A percentile compares a stretch with the other conserved stretches of the same genome.
Evolutionary conservation across 352 stramenopile species (phyloP).

Genomic region (Pythium sukuiense): DNA sequence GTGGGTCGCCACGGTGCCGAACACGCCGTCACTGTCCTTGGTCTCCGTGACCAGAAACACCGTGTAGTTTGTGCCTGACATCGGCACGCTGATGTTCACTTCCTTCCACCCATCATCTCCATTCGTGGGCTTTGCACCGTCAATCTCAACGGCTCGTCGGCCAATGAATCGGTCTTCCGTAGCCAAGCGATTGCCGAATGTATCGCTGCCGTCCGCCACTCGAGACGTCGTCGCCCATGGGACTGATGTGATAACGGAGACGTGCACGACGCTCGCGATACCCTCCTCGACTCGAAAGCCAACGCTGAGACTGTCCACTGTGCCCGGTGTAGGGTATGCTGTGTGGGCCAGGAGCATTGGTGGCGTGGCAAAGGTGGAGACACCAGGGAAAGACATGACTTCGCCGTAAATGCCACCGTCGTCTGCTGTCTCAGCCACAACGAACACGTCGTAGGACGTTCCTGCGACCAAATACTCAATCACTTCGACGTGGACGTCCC

Average conservation of each 20-base stretch:
- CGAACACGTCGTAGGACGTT: constrained; percentile 62
- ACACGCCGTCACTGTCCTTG: constrained; percentile 62
- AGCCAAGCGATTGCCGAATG: constrained; percentile 67
- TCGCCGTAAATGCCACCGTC: constrained; percentile 63
- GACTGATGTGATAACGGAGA: constrained; percentile 47
- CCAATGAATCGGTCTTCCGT: constrained; percentile 54
- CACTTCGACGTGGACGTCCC: constrained; percentile 44
- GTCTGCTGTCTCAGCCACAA: constrained; percentile 51
- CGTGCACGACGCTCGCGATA: constrained; percentile 51
- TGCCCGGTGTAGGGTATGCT: constrained; percentile 57
- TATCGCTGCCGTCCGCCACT: constrained; percentile 46
- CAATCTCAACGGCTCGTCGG: constrained; percentile 39
- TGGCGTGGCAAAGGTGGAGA: constrained; percentile 64
- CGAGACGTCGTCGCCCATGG: constrained; percentile 35
- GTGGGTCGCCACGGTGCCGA: constrained; percentile 65
- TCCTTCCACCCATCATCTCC: constrained; percentile 40
- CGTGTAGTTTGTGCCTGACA: constrained; percentile 58
- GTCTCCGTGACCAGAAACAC: constrained; percentile 80
- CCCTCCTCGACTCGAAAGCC: constrained; percentile 61
- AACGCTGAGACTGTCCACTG: constrained; percentile 45
- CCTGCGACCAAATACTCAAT: constrained; percentile 62
- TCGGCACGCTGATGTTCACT: constrained; percentile 54
- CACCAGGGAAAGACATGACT: constrained; percentile 40
- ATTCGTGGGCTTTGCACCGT: constrained; percentile 28
- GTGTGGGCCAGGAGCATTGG: constrained; percentile 67